These are phyloP conservation scores for Cornus florida DNA, from an alignment of 148 eudicot genomes.

Conservation along the genomic window DNA sequence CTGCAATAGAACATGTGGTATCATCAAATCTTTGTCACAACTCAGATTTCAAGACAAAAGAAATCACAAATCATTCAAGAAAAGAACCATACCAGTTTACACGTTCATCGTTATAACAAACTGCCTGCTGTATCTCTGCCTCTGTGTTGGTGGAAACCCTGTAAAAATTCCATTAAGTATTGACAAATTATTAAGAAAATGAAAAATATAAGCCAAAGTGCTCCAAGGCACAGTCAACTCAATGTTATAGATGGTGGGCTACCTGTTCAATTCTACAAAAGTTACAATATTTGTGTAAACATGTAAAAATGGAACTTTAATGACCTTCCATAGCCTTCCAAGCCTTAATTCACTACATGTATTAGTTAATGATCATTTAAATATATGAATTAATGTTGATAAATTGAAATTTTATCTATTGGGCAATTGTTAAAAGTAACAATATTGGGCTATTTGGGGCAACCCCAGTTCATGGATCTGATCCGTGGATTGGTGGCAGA, in stretches of 20 bases:
- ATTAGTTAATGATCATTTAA: too few species aligned
- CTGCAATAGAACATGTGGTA: conserved; percentile 23
- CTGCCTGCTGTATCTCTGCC: conserved; percentile 12
- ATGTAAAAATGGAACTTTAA: background rate
- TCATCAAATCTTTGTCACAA: background rate
- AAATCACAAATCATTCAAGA: background rate
- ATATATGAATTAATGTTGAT: too few species aligned
- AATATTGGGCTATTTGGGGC: too few species aligned
- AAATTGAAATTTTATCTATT: too few species aligned
- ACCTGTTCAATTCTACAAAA: too few species aligned
- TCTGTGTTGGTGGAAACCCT: conserved; percentile 24
- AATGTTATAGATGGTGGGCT: background rate
- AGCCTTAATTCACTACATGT: too few species aligned
- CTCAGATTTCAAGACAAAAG: background rate
- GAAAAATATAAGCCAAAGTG: background rate
- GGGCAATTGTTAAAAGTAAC: too few species aligned
- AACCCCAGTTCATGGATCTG: too few species aligned
- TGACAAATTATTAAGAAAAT: background rate
- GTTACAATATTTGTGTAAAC: background rate
- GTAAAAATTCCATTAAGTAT: conserved; percentile 1
- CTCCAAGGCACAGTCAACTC: background rate
- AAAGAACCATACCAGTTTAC: conserved; percentile 28
- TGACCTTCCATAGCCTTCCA: background rate
- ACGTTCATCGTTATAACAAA: conserved; percentile 21
- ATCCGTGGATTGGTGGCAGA: too few species aligned